Base-by-base conservation (phyloP, 2,329 filamentous ascomycete species). In the Aspergillus amoenus region DNA sequence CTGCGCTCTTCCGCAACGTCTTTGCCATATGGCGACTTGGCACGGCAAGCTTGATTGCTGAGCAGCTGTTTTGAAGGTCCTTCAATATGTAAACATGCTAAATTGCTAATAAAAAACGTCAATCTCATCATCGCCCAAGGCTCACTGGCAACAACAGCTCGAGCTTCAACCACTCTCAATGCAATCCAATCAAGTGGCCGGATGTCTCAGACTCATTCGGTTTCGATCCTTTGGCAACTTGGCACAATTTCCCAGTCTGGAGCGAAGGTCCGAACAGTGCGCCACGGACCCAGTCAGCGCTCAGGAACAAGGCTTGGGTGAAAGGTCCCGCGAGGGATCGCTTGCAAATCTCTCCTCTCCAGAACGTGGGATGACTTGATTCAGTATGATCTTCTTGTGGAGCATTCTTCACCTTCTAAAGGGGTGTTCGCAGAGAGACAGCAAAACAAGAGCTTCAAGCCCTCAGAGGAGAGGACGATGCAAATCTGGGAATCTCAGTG, bases 281-380 rank as follows among this genome's bases (percentile, higher is more conserved):
- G 59, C 61, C 61, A 61, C 61, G 24, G 37, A 45, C 57, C 55
- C 48, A 39, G 47, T 58, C 27, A 39, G 51, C 49, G 42, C 32
- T 46, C 56, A 60, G 58, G 56, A 61, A 64, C 60, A 59, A 30
- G 27, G 27, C 27, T 30, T 30, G 27, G 62, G 62, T 55, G 57
- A 61, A 47, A 55, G 61, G 57, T 21, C 55, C 56, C 57, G 47
- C 34, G 27, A 56, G 18, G 37, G 53, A 54, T 52, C 42, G 51
- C 42, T 46, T 46, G 56, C 43, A 55, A 45, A 59, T 60, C 48
- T 32, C 53, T 50, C 45, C 50, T 55, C 34, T 54, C 52, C 43
- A 55, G 34, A 56, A 40, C 49, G 44, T 41, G 41, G 57, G 45
- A 62, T 62, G 58, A 59, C 54, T 61, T 62, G 58, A 62, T 61